Percentiles rank a stretch among this genome's conserved stretches.
phyloP scores from a whole-genome alignment of 2,329 filamentous ascomycete species.

The Alternaria ethzedia region DNA sequence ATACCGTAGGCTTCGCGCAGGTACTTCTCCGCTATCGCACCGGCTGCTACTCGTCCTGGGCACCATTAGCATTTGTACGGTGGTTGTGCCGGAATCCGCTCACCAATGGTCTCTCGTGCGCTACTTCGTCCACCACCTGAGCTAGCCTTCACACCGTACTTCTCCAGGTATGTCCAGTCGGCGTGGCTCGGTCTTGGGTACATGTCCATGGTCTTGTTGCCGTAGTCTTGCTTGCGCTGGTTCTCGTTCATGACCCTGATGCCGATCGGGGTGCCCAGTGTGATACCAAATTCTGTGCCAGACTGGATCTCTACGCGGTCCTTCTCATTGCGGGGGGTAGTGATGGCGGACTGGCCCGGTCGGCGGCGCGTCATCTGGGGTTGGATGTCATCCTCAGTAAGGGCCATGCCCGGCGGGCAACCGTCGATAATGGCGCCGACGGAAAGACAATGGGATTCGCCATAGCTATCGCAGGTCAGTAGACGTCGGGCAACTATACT shows the following conservation, averaged over 20 bases:
- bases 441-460: conserved; percentile 88
- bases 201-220: conserved; percentile 84
- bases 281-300: conserved; percentile 87
- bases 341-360: conserved; percentile 87
- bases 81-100: conserved; percentile 1
- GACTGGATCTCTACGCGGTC: conserved; percentile 92
- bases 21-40: conserved; percentile 93
- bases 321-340: conserved; percentile 91
- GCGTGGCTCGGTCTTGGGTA: conserved; percentile 93
- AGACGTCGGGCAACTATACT: not conserved
- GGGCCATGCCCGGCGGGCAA: conserved; percentile 82
- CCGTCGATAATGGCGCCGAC: conserved; percentile 96
- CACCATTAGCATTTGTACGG: conserved; percentile 16
- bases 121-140: conserved; percentile 88
- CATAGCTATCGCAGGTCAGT: conserved; percentile 62
- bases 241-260: conserved; percentile 91
- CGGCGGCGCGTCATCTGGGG: conserved; percentile 90
- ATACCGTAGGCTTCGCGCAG: conserved; percentile 79
- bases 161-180: conserved; percentile 96
- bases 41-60: conserved; percentile 81
- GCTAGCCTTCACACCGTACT: conserved; percentile 93
- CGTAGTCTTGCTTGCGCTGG: conserved; percentile 91
- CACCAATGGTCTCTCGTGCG: conserved; percentile 92
- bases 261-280: conserved; percentile 87
- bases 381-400: conserved; percentile 88